These are phyloP conservation scores for Prunus padus DNA, from an alignment of 306 rosid genomes.

Conservation along the genomic window DNA sequence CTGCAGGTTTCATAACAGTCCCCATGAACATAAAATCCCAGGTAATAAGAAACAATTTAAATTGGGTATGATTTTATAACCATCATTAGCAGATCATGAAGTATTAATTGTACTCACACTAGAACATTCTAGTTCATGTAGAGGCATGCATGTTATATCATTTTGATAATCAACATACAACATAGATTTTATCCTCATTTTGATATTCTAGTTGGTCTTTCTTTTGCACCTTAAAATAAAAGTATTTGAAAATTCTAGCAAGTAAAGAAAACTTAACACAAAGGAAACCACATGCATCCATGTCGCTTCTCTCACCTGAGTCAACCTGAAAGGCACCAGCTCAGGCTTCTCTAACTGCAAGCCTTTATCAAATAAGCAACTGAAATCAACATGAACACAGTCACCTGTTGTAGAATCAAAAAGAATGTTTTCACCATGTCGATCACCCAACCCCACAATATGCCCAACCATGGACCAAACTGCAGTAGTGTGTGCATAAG, in stretches of 20 bases:
- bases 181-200: not conserved
- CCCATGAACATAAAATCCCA: constrained; percentile 27
- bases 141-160: constrained; percentile 2
- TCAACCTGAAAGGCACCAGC: constrained; percentile 93
- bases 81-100: not conserved
- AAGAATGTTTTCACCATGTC: constrained; percentile 96
- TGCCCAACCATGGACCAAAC: constrained; percentile 99
- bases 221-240: too few species aligned
- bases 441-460: constrained; percentile 94
- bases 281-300: not conserved
- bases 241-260: not conserved
- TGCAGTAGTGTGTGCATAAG: constrained; percentile 96
- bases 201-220: not conserved
- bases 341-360: constrained; percentile 97
- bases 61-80: not conserved
- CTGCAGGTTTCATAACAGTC: constrained; percentile 46
- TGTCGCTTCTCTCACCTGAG: constrained; percentile 64
- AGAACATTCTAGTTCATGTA: not conserved
- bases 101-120: not conserved
- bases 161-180: not conserved
- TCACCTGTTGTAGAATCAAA: constrained; percentile 95
- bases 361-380: constrained; percentile 97
- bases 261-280: not conserved
- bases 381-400: constrained; percentile 97
- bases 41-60: constrained; percentile 19